Percentiles rank a stretch among this genome's conserved stretches.
phyloP scores from a whole-genome alignment of 2,329 filamentous ascomycete species.

The Aspergillus intermedius region DNA sequence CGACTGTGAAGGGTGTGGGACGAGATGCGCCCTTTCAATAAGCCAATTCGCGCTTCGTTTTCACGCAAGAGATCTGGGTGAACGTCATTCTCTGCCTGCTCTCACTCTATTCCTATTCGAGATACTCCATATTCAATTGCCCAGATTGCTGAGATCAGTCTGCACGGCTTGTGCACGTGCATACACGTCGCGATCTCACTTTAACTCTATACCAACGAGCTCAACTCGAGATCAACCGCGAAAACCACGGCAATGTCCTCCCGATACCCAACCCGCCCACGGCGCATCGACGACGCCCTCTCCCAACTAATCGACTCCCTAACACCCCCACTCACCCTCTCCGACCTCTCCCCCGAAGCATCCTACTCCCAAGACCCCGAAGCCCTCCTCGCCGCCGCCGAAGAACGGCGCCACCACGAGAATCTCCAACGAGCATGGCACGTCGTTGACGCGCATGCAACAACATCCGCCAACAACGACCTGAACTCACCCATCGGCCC shows the following conservation, averaged over 20 bases:
- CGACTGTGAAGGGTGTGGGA: not conserved
- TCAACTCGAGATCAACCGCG: constrained; percentile 4
- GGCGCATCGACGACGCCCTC: constrained; percentile 39
- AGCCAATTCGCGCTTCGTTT: not conserved
- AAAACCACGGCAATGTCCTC: constrained; percentile 21
- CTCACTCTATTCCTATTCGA: not conserved
- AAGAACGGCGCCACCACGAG: constrained; percentile 31
- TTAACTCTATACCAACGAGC: not conserved
- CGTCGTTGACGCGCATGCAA: constrained; percentile 27
- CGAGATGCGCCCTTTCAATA: constrained; percentile 3
- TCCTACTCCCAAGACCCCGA: constrained; percentile 27
- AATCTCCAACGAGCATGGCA: constrained; percentile 34
- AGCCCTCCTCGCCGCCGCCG: constrained; percentile 28
- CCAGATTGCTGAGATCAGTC: not conserved
- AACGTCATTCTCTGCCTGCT: not conserved
- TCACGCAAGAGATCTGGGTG: constrained; percentile 2
- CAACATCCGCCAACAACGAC: constrained; percentile 13
- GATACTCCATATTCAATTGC: not conserved
- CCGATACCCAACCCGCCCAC: constrained; percentile 29
- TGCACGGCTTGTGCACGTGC: not conserved
- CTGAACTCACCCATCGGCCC: constrained; percentile 18
- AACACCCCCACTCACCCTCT: constrained; percentile 29
- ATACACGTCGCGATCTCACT: not conserved
- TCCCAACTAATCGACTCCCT: constrained; percentile 39
- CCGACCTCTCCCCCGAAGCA: constrained; percentile 21